Evolutionary conservation across 495 filamentous ascomycete species (phyloP), one percentile per base, ranked within the genome.

Genomic region (Rostrohypoxylon terebratum): DNA sequence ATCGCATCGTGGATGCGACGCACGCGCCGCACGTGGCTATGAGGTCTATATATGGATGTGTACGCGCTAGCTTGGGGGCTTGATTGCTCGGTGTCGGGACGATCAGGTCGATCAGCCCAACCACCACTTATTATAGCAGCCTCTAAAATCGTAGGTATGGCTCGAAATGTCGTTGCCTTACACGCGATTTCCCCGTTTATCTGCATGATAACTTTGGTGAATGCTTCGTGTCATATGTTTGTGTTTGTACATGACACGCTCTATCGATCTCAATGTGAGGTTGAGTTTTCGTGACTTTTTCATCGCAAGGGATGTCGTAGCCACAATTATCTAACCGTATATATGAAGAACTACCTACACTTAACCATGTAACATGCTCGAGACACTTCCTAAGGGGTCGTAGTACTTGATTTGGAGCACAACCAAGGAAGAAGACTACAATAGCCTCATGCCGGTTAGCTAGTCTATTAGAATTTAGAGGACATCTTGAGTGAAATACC

Each of bases 101-200:
- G 42, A 45, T 51, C 20, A 45, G 42, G n/a, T 45, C 42, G 42
- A 45, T 51, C 20, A 5, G 47, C 23, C 20, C 47, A 51, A 51
- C 47, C 47, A 28, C 47, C 47, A 28, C 47, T 28, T 25, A 23
- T 28, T 25, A 23, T 51, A 51, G 9, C 20, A 28, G 21, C 47
- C 47, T 25, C 18, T n/a, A 28, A 25, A 51, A 28, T 28, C 28
- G 21, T 51, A 14, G 20, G 21, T 51, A 14, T 10, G 18, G 13
- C 21, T 13, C 25, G n/a, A 28, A 25, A 1, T 45, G 3, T 28
- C 1, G 28, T 28, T 28, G 28, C 28, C 28, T 28, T 28, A 28
- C 2, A 28, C 28, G 28, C 28, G 28, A 28, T 28, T 28, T 28
- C 1, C 28, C 6, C 28, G 0, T 28, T 28, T 5, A 3, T 28